A percentile compares a stretch with the other conserved stretches of the same genome.
phyloP scores from a whole-genome alignment of 2,329 filamentous ascomycete genomes.

The Ceratocystis destructans region DNA sequence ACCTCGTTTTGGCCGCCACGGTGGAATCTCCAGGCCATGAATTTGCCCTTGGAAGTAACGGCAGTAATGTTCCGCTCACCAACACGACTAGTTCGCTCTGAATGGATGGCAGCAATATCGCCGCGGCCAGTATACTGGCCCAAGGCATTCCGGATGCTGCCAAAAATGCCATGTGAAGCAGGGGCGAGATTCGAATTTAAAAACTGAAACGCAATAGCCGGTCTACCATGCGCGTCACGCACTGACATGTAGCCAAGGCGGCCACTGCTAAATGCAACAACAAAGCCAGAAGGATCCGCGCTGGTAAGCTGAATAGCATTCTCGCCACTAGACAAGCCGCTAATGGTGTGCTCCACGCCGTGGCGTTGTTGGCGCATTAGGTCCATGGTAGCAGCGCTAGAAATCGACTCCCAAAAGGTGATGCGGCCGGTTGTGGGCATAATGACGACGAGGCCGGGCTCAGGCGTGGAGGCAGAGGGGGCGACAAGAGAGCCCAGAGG shows the following conservation, averaged over 20 bases:
- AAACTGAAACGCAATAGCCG: constrained; percentile 64
- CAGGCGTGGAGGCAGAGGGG: constrained; percentile 59
- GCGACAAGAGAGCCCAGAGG: constrained; percentile 75
- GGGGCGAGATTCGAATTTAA: constrained; percentile 49
- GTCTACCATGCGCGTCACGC: constrained; percentile 74
- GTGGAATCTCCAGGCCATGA: constrained; percentile 80
- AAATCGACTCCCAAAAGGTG: constrained; percentile 91
- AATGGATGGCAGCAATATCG: constrained; percentile 66
- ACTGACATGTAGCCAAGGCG: constrained; percentile 76
- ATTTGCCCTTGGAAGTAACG: constrained; percentile 58
- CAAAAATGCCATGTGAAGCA: constrained; percentile 55
- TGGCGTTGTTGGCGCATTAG: constrained; percentile 70
- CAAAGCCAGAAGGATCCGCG: constrained; percentile 73
- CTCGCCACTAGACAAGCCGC: constrained; percentile 66
- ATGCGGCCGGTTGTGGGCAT: constrained; percentile 74
- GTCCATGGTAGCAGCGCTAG: constrained; percentile 70
- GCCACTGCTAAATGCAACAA: constrained; percentile 73
- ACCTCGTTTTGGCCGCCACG: constrained; percentile 72
- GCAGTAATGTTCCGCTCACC: constrained; percentile 78
- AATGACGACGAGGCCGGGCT: constrained; percentile 75
- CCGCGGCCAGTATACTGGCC: constrained; percentile 56
- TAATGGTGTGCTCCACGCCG: constrained; percentile 61
- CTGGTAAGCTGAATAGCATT: constrained; percentile 62
- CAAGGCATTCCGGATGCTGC: constrained; percentile 65
- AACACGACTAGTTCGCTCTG: constrained; percentile 55